phyloP scores from a whole-genome alignment of 495 filamentous ascomycete species.

The Oidiodendron maius region DNA sequence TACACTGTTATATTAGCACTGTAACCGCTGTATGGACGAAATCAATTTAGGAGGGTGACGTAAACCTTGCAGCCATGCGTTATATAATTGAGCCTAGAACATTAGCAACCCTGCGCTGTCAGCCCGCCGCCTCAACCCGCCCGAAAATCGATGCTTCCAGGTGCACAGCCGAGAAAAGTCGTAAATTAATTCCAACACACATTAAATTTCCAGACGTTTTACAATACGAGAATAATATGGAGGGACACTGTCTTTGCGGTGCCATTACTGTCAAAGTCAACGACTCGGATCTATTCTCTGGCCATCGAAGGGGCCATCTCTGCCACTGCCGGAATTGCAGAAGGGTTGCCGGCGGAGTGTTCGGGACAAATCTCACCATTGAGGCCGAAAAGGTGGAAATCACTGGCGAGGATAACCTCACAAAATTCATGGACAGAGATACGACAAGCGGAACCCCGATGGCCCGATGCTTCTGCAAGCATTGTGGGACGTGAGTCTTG shows the following conservation, averaged over 20 bases:
- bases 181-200: no score
- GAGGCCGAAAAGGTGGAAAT: conserved; percentile 33
- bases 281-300: conserved; percentile 30
- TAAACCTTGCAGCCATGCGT: no score
- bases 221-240: conserved; percentile 9
- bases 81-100: no score
- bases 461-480: conserved; percentile 31
- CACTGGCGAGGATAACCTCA: conserved; percentile 30
- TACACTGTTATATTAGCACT: no score
- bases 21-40: no score
- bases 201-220: no score
- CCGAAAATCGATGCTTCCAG: no score
- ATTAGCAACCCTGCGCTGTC: no score
- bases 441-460: conserved; percentile 34
- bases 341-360: conserved; percentile 34
- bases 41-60: no score
- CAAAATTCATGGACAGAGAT: conserved; percentile 26
- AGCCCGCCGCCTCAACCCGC: no score
- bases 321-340: conserved; percentile 33
- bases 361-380: conserved; percentile 30
- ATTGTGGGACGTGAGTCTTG: conserved; percentile 32
- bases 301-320: conserved; percentile 24
- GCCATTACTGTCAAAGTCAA: conserved; percentile 31
- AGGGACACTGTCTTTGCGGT: conserved; percentile 33
- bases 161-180: no score